A percentile compares a stretch with the other conserved stretches of the same genome.
Conservation (phyloP, 257 asterid genomes). For the Anisodus acutangulus region DNA sequence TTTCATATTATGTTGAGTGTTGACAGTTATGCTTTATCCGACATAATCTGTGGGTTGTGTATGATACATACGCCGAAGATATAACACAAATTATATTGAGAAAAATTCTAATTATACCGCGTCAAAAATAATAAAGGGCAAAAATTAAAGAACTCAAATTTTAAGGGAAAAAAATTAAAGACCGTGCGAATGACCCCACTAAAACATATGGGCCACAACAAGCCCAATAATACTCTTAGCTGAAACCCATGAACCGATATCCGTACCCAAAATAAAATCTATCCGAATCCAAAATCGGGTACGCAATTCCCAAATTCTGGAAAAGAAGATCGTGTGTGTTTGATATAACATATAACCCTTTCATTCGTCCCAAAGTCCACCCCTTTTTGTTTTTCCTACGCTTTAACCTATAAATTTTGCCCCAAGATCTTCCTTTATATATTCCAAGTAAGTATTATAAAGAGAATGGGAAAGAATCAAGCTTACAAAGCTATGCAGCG, state of each 20-base stretch:
- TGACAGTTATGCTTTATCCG: no score
- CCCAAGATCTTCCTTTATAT: conserved; percentile 16
- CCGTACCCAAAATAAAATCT: not conserved
- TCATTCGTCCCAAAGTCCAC: conserved; percentile 17
- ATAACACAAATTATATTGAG: no score
- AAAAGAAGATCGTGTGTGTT: not conserved
- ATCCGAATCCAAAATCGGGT: not conserved
- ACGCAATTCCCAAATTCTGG: not conserved
- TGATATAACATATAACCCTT: not conserved
- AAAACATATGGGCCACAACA: conserved; percentile 20
- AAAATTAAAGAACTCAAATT: not conserved
- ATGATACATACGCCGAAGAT: no score
- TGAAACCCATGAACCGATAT: not conserved
- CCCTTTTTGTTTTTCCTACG: not conserved
- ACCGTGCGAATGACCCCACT: no score
- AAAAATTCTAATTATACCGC: no score
- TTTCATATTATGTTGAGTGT: no score
- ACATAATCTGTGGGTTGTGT: no score
- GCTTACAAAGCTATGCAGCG: conserved; percentile 95
- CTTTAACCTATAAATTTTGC: not conserved
- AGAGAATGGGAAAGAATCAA: conserved; percentile 83
- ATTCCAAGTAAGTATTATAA: not conserved
- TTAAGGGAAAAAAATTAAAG: not conserved
- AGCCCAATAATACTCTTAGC: not conserved
- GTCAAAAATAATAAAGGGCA: no score